A percentile compares a stretch with the other conserved stretches of the same genome.
These are phyloP conservation scores for Rachicladosporium sp. DNA, from an alignment of 2,329 filamentous ascomycete genomes.

Conservation along the genomic window DNA sequence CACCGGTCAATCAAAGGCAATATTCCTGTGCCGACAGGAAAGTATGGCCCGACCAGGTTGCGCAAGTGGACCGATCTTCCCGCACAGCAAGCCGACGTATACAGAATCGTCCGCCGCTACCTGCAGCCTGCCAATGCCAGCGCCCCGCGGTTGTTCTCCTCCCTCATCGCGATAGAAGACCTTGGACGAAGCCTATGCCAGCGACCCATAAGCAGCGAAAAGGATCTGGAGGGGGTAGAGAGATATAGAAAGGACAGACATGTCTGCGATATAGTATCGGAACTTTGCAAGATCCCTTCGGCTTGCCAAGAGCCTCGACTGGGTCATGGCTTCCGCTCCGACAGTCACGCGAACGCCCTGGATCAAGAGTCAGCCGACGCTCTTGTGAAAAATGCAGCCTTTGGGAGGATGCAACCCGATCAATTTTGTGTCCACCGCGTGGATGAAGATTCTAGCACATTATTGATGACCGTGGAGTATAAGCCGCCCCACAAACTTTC, in stretches of 20 bases:
- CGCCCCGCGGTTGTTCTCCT: constrained; percentile 4
- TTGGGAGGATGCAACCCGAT: constrained; percentile 3
- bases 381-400: background rate
- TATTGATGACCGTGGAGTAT: constrained; percentile 10
- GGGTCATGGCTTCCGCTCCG: constrained; percentile 4
- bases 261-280: constrained; percentile 1
- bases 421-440: constrained; percentile 3
- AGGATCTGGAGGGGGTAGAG: constrained; percentile 4
- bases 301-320: constrained; percentile 4
- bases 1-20: constrained; percentile 3
- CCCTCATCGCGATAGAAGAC: constrained; percentile 1
- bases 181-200: constrained; percentile 1
- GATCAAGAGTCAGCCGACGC: constrained; percentile 1
- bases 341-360: constrained; percentile 3
- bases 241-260: constrained; percentile 4
- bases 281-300: constrained; percentile 1
- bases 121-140: constrained; percentile 1
- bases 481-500: constrained; percentile 15
- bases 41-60: constrained; percentile 2
- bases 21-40: constrained; percentile 3
- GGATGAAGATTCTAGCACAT: constrained; percentile 2
- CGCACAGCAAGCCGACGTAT: constrained; percentile 1
- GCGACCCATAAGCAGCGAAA: constrained; percentile 5
- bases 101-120: background rate
- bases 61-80: constrained; percentile 4